Conservation (phyloP, 257 asterid species). For the Phtheirospermum japonicum region DNA sequence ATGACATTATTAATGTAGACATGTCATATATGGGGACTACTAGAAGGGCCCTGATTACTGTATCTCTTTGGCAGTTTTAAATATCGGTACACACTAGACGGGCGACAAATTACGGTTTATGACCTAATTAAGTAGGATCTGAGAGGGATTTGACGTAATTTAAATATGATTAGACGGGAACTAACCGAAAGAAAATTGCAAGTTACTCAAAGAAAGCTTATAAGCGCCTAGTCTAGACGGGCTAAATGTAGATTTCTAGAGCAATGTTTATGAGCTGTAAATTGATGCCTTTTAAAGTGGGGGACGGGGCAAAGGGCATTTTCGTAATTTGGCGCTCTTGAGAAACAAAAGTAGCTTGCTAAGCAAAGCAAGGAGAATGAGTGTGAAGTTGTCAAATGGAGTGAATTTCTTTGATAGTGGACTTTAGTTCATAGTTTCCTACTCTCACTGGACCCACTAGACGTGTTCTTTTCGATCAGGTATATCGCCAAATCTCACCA, state of each 20-base stretch:
- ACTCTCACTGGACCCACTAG: slow-evolving; percentile 33
- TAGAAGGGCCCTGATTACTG: background rate
- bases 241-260: background rate
- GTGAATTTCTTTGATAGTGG: slow-evolving; percentile 23
- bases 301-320: background rate
- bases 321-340: background rate
- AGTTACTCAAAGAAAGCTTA: too few relatives aligned
- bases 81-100: too few relatives aligned
- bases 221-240: background rate
- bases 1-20: background rate
- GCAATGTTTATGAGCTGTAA: too few relatives aligned
- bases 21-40: background rate
- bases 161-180: too few relatives aligned
- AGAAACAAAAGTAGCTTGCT: background rate
- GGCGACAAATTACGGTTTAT: too few relatives aligned
- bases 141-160: too few relatives aligned
- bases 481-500: slow-evolving; percentile 20
- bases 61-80: too few relatives aligned
- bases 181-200: too few relatives aligned
- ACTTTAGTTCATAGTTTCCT: background rate
- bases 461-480: slow-evolving; percentile 38
- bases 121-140: too few relatives aligned
- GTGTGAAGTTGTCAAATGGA: slow-evolving; percentile 20
- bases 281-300: background rate
- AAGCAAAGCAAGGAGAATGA: slow-evolving; percentile 20